These are phyloP conservation scores for Zygoascus sp. DNA, from an alignment of 1,139 yeast species.

Conservation along the genomic window DNA sequence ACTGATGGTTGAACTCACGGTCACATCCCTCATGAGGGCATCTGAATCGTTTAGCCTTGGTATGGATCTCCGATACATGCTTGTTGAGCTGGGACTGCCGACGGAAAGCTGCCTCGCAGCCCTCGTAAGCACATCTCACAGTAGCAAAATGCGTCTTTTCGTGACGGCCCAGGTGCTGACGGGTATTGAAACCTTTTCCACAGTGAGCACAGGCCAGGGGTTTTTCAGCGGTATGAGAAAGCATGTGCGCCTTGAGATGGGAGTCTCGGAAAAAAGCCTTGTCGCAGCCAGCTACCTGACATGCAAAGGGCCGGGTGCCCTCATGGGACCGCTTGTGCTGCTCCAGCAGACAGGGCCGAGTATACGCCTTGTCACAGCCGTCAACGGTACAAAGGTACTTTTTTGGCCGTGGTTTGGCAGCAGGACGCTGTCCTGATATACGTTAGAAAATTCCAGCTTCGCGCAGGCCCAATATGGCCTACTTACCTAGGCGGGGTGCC, in stretches of 20 bases:
- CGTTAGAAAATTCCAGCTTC: neutral
- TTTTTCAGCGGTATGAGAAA: constrained; percentile 54
- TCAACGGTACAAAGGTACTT: constrained; percentile 54
- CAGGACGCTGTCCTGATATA: neutral
- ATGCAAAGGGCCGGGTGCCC: constrained; percentile 70
- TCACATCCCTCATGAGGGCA: constrained; percentile 35
- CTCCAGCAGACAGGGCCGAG: constrained; percentile 75
- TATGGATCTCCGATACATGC: constrained; percentile 63
- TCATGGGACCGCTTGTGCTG: constrained; percentile 78
- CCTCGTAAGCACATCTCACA: constrained; percentile 54
- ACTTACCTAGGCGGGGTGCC: neutral
- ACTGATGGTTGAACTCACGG: constrained; percentile 31
- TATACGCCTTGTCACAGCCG: constrained; percentile 70
- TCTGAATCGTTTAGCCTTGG: constrained; percentile 28
- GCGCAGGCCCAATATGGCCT: neutral
- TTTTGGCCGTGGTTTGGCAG: constrained; percentile 47
- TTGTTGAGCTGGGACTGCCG: constrained; percentile 76
- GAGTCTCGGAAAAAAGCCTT: constrained; percentile 69
- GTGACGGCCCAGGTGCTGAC: constrained; percentile 81
- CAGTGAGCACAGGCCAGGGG: constrained; percentile 76
- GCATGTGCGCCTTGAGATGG: constrained; percentile 69
- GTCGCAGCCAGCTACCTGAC: constrained; percentile 52
- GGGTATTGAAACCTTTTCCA: constrained; percentile 75
- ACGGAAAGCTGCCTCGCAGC: constrained; percentile 63
- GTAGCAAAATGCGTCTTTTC: constrained; percentile 72